Evolutionary conservation across 331 rosid genomes (phyloP).

Genomic region (Prunus yedoensis): DNA sequence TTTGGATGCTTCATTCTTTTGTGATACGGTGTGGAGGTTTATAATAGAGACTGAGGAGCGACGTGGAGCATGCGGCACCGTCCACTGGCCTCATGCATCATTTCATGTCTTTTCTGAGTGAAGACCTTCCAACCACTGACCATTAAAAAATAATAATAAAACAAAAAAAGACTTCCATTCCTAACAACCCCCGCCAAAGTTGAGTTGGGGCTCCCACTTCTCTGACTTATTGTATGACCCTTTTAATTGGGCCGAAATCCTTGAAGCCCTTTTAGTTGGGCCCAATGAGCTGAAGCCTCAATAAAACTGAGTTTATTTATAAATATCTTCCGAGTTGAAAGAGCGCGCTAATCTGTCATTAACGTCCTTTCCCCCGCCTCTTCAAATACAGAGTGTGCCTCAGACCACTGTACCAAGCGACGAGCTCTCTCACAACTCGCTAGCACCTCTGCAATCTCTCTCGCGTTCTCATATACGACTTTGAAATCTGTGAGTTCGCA

Average conservation of each 20-base stretch:
- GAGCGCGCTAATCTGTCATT: background rate
- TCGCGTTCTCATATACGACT: background rate
- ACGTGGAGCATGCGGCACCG: slow-evolving; percentile 52
- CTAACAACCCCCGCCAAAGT: background rate
- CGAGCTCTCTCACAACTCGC: background rate
- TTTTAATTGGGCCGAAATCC: background rate
- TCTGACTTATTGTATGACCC: background rate
- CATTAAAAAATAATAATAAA: too few relatives aligned
- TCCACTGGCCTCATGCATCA: background rate
- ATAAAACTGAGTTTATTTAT: too few relatives aligned
- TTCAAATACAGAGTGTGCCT: background rate
- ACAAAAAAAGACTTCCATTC: too few relatives aligned
- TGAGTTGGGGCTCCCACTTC: too few relatives aligned
- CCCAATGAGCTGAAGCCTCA: background rate
- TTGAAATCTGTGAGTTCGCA: slow-evolving; percentile 2
- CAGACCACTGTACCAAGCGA: background rate
- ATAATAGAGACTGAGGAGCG: background rate
- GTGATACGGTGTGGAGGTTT: background rate
- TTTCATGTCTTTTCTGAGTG: background rate
- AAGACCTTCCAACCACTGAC: background rate
- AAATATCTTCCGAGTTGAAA: background rate
- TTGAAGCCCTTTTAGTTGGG: background rate
- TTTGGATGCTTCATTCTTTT: background rate
- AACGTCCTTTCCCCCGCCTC: background rate
- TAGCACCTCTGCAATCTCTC: background rate